Base-by-base conservation (phyloP, 805 yeast genomes). In the Candida broadrunensis region DNA sequence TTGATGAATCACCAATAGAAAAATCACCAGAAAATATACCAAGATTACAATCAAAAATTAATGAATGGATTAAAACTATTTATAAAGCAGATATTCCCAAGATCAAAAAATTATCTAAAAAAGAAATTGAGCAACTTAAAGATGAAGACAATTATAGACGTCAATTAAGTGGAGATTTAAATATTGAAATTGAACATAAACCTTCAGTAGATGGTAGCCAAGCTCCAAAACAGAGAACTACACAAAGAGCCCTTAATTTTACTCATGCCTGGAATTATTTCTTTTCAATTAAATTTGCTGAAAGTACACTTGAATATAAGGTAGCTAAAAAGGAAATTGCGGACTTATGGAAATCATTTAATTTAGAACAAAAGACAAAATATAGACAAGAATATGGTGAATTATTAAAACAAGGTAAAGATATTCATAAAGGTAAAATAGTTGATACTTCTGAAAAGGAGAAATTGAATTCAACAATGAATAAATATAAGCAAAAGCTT, bases 181-280 rank as follows among this genome's bases (percentile, higher is more conserved):
- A n/a, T 29, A 15, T 29, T 14, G 32, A 29, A 15, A 15, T 29
- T 15, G 18, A n/a, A n/a, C 18, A 14, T 14, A 5, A 29, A 8
- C 5, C 11, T 8, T n/a, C 32, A 5, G 18, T 5, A 6, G 17
- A n/a, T 14, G 17, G 18, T n/a, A 25, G n/a, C 4, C 5, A 7
- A 12, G n/a, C n/a, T n/a, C 5, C 12, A 25, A 9, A 7, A 25
- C 11, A 8, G 5, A 5, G 9, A 29, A 29, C 17, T 5, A n/a
- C 17, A 29, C n/a, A 17, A 4, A 29, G 14, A 29, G 14, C 4
- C 8, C 5, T 65, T 24, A 56, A 58, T 12, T 48, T 54, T 42
- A 57, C 57, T 18, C 60, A 65, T 40, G 70, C 70, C 1, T 65
- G 70, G 68, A 65, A 66, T 51, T 65, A 62, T 41, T 65, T 45